Percentiles rank a stretch among this genome's conserved stretches.
Conservation (phyloP, 2,329 filamentous ascomycete genomes). For the Aureobasidium musti region DNA sequence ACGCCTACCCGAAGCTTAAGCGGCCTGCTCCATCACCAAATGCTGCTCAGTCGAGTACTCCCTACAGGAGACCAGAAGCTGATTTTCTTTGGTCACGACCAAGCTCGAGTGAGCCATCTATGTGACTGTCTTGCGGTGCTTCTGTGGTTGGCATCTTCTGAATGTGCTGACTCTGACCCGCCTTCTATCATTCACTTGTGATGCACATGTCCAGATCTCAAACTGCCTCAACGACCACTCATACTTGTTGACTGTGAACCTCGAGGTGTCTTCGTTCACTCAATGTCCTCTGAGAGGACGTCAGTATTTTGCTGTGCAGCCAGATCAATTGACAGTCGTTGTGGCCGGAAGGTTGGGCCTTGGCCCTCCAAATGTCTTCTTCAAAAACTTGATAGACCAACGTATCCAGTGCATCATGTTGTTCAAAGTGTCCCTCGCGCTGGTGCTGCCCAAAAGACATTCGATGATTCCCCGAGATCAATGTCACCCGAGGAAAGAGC, state of each 20-base stretch:
- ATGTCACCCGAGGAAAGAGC: neutral
- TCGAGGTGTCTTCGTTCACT: neutral
- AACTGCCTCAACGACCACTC: neutral
- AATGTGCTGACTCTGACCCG: neutral
- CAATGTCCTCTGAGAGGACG: neutral
- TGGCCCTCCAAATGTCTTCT: neutral
- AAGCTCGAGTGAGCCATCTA: neutral
- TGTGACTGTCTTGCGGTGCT: neutral
- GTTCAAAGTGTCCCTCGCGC: neutral
- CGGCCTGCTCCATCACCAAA: constrained; percentile 9
- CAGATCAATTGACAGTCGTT: neutral
- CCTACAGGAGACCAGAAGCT: neutral
- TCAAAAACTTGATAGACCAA: neutral
- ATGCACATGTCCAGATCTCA: neutral
- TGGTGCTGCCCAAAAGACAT: neutral
- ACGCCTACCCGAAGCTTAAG: constrained; percentile 25
- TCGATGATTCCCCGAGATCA: neutral
- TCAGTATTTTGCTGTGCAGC: neutral
- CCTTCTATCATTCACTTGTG: constrained; percentile 9
- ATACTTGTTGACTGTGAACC: neutral
- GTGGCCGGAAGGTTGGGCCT: neutral
- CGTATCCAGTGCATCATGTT: neutral
- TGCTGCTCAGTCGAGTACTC: neutral
- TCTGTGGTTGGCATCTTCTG: neutral
- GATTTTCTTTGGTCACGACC: neutral